Conservation (phyloP, 345 rosid species). For the Linum usitatissimum region DNA sequence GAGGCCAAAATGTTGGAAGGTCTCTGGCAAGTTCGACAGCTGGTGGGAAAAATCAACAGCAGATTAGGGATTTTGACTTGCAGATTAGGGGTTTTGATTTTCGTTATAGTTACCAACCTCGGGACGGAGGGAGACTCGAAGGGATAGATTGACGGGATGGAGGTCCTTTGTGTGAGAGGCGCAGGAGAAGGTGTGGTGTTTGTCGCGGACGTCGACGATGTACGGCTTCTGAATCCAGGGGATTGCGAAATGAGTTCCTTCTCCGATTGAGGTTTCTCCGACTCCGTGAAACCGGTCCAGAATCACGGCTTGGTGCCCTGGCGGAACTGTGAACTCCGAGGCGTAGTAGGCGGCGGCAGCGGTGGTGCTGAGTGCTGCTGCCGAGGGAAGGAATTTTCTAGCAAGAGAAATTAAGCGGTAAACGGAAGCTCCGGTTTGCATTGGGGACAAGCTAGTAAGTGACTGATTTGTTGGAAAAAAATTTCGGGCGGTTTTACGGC, state of each 20-base stretch:
- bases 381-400: not conserved
- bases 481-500: not conserved
- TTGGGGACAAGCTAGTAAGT: not conserved
- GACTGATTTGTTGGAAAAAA: not conserved
- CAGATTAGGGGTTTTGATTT: not conserved
- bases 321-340: not conserved
- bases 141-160: not conserved
- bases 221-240: conserved; percentile 3
- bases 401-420: not conserved
- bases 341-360: not conserved
- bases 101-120: not conserved
- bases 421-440: not conserved
- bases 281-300: not conserved
- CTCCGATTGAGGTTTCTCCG: not conserved
- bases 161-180: not conserved
- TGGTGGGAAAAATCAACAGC: not conserved
- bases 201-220: not conserved
- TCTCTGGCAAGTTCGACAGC: not conserved
- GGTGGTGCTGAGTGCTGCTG: not conserved
- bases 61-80: not conserved
- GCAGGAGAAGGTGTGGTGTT: not conserved
- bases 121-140: not conserved
- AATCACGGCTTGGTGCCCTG: not conserved
- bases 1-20: not conserved
- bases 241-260: not conserved